These are phyloP conservation scores for Yarrowia deformans DNA, from an alignment of 805 yeast species.

Conservation along the genomic window DNA sequence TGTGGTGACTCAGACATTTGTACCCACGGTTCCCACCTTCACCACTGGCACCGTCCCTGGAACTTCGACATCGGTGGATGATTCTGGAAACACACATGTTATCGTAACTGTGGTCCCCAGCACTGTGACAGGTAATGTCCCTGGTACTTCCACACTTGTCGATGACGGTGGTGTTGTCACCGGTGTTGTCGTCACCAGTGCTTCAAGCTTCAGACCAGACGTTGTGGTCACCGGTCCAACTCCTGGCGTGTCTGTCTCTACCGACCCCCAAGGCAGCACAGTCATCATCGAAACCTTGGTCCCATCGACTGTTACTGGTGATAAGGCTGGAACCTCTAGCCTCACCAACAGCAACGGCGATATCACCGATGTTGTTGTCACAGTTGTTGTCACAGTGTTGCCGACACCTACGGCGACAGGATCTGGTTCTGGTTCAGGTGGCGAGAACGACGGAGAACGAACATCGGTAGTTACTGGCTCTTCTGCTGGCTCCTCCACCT, in stretches of 20 bases:
- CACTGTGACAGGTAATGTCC: neutral
- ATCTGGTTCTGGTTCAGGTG: constrained; percentile 2
- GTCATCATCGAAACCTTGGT: neutral
- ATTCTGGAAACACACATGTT: neutral
- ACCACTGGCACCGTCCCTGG: neutral
- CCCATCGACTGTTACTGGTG: neutral
- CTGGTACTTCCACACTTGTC: neutral
- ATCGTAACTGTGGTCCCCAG: neutral
- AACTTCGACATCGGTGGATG: neutral
- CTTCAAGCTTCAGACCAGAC: neutral
- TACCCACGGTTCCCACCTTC: no score
- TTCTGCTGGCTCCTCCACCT: neutral
- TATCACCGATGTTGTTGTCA: neutral
- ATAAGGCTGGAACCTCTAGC: neutral
- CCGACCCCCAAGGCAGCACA: neutral
- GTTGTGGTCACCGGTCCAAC: neutral
- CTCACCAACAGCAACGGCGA: neutral
- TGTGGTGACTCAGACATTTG: neutral
- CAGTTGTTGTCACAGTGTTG: neutral
- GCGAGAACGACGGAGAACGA: neutral
- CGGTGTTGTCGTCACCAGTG: neutral
- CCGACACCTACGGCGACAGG: neutral
- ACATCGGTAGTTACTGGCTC: neutral
- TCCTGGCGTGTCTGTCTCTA: neutral
- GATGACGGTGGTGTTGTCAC: neutral